These are phyloP conservation scores for Podaxis sp. DNA, from an alignment of 768 basidiomycete species.

Conservation along the genomic window DNA sequence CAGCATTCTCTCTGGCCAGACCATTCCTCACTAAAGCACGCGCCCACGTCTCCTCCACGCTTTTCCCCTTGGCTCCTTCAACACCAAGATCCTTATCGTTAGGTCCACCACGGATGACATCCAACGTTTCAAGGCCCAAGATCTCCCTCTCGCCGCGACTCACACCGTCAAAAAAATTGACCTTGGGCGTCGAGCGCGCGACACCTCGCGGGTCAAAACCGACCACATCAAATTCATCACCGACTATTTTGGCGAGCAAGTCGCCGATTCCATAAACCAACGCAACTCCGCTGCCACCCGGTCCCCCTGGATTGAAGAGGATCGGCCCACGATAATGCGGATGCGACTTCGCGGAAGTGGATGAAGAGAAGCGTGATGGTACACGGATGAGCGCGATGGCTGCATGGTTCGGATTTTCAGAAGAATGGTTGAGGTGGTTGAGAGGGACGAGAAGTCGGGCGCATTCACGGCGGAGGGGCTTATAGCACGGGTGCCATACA, in stretches of 20 bases:
- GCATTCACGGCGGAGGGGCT: constrained; percentile 11
- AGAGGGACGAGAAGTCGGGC: constrained; percentile 14
- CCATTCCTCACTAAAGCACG: constrained; percentile 24
- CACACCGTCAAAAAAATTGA: constrained; percentile 27
- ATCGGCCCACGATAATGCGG: constrained; percentile 37
- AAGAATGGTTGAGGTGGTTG: constrained; percentile 32
- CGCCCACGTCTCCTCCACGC: constrained; percentile 27
- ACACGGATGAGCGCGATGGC: constrained; percentile 39
- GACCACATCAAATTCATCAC: constrained; percentile 40
- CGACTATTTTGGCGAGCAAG: constrained; percentile 26
- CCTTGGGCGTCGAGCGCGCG: constrained; percentile 27
- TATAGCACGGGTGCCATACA: constrained; percentile 14
- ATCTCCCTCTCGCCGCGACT: not conserved
- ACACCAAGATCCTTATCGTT: not conserved
- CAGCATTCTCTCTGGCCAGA: constrained; percentile 22
- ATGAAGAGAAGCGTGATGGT: constrained; percentile 20
- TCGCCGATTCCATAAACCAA: constrained; percentile 20
- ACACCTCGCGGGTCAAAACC: constrained; percentile 45
- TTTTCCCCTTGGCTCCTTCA: not conserved
- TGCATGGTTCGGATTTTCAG: constrained; percentile 32
- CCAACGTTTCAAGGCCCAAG: constrained; percentile 6
- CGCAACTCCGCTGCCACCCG: constrained; percentile 39
- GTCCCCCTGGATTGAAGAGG: constrained; percentile 45
- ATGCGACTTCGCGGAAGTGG: not conserved
- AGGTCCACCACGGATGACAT: constrained; percentile 22